Base-by-base conservation (phyloP, 257 asterid species). In the Scutellaria baicalensis region DNA sequence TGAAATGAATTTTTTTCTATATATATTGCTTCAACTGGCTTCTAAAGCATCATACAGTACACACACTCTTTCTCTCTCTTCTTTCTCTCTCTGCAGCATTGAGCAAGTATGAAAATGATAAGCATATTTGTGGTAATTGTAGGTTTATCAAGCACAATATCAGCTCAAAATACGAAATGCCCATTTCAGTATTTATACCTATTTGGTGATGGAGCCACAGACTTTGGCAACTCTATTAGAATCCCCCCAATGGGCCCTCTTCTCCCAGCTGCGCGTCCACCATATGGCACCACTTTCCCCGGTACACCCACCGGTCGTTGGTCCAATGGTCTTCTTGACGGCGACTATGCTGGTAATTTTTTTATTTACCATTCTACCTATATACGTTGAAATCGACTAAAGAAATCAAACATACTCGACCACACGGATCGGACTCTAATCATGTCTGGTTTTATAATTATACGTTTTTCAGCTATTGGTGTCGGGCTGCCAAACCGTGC, bases 281-380 rank as follows among this genome's bases (percentile, higher is more conserved):
- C 89, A 6, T 84, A 77, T 4, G 89, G 87, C 3, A 13, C 0
- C 6, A 79, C 84, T 39, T 71, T 38, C 27, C 78, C 84, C 0
- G 84, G 78, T 5, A 5, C 9, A 3, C 82, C 84, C 4, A 77
- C 69, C 1, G 84, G 82, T 47, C 80, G 84, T 13, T 80, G 82
- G 82, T 64, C 66, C 0, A 68, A 80, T 9, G 82, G 78, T 9
- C 66, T 7, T 5, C 43, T 64, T 9, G 72, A 59, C 55, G 33
- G 49, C 13, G 78, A 79, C 52, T 66, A 13, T 9, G 35, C 39
- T 4, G 80, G 83, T 79, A 69, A 9, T 0, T n/a, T 6, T 12
- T 23, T 0, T 8, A 42, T 11, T 16, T 43, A 63, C 2, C 0
- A 17, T 20, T 62, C 5, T 16, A 40, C 1, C 11, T 10, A 3